Conservation (phyloP, 2,329 filamentous ascomycete species). For the Venturia pyrina region DNA sequence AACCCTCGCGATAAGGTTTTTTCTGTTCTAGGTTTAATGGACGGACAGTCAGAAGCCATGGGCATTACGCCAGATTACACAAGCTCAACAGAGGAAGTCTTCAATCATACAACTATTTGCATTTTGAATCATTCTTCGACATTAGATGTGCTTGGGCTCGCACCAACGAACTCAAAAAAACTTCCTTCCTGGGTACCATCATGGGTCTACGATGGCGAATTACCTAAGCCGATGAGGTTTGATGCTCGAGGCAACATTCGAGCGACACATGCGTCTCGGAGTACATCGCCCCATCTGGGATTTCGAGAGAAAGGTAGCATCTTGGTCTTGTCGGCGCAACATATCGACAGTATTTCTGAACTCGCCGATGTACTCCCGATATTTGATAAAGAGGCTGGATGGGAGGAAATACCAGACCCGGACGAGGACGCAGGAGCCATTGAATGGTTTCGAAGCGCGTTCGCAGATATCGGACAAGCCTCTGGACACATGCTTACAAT, state of each 20-base stretch:
- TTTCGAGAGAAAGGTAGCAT: neutral
- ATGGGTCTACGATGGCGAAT: neutral
- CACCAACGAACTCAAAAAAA: neutral
- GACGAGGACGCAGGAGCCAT: slow-evolving; percentile 3
- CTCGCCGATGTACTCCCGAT: slow-evolving; percentile 1
- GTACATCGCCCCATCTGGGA: neutral
- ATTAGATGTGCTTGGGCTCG: neutral
- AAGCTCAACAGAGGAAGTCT: neutral
- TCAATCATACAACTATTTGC: neutral
- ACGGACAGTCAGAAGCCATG: neutral
- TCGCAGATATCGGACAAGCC: neutral
- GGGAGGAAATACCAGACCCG: neutral
- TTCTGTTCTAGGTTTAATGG: neutral
- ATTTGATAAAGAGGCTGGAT: neutral
- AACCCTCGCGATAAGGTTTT: slow-evolving; percentile 7
- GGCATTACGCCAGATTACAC: neutral
- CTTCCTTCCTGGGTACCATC: neutral
- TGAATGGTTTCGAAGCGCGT: neutral
- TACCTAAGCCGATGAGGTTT: neutral
- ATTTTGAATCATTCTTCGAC: neutral
- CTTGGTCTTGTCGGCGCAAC: neutral
- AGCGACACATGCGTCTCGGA: neutral
- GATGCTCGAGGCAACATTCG: neutral
- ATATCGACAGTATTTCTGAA: neutral
- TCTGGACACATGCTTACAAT: neutral